Base-by-base conservation (phyloP, 2,329 filamentous ascomycete species). In the Trichoderma oligosporum region DNA sequence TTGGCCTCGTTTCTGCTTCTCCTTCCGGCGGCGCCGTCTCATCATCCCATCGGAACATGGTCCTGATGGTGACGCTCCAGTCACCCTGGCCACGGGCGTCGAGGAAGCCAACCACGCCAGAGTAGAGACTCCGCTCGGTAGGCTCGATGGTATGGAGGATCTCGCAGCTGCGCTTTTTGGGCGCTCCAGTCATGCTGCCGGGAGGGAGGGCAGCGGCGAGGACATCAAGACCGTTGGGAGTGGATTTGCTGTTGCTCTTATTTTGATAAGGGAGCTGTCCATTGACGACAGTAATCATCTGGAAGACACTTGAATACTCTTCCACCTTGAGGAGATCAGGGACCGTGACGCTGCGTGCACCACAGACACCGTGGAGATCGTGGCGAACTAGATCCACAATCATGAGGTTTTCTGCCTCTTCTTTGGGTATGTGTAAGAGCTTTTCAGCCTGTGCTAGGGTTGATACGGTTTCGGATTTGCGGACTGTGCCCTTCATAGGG, bases 401-500 rank as follows among this genome's bases (percentile, higher is more conserved):
- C 94, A 97, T 97, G 22, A 97, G 81, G 67, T 97, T 97, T 75
- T 97, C 93, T 0, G 93, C 93, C 65, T 89, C 86, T 71, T 97
- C 94, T 70, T 97, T 97, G 20, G 89, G 87, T 0, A 89, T 82
- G 57, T 87, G 83, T 12, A 97, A 81, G 36, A 95, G 82, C 25
- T 76, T 74, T 60, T 86, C 84, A 1, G 93, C 92, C 65, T 88
- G 81, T 4, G 79, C 81, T n/a, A 88, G 77, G 0, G 87, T 94
- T 35, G 87, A 69, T 0, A 81, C 84, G 1, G 77, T 78, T 1
- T 78, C 75, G 0, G 81, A 82, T 65, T 96, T 96, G 64, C 86
- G 86, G n/a, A 97, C 91, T 0, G 93, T 97, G 46, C 93, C 93
- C 76, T 97, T 97, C 84, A 97, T 97, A 0, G 93, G 93, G 7